Base-by-base conservation (phyloP, 331 rosid species). In the Spiraea crenata region DNA sequence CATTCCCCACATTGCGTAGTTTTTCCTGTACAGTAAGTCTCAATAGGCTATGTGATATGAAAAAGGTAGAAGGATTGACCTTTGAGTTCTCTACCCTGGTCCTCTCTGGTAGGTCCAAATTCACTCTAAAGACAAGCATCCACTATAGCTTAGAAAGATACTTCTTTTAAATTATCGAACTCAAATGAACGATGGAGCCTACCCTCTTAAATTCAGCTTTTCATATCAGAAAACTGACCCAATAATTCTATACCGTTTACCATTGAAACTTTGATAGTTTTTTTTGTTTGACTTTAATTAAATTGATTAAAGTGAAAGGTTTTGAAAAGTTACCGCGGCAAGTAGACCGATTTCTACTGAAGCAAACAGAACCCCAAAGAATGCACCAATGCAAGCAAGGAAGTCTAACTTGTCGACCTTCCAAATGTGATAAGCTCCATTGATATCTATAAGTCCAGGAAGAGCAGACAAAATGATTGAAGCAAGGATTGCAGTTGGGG, bases 361-460 rank as follows among this genome's bases (percentile, higher is more conserved):
- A 37, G 57, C 74, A 54, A 83, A 83, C 61, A 83, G 65, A 61
- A 83, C 87, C 20, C 87, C 87, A 8, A 83, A 76, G 78, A 83
- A 83, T 46, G 87, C 87, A 25, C 84, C 87, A 70, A 79, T 34
- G 72, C 84, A 83, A 65, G 77, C 82, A 31, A 83, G 76, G 70
- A 83, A 83, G 47, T 83, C 87, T 40, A 83, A 58, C 46, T 83
- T 83, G 77, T 83, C 87, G 42, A 83, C 71, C 63, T 79, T 83
- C 80, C 82, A 83, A 7, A 83, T 79, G 52, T 69, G 84, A 19
- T 12, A 9, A 49, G 82, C 87, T 76, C 69, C 87, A 59, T 63
- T 73, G 5, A 83, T 49, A 71, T 83, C 84, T 20, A 83, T 73
- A 2, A 83, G 87, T 35, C 87, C 87, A 50, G 87, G 87, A 20